Conservation (phyloP, 2,329 filamentous ascomycete genomes). For the Cercospora sp. region DNA sequence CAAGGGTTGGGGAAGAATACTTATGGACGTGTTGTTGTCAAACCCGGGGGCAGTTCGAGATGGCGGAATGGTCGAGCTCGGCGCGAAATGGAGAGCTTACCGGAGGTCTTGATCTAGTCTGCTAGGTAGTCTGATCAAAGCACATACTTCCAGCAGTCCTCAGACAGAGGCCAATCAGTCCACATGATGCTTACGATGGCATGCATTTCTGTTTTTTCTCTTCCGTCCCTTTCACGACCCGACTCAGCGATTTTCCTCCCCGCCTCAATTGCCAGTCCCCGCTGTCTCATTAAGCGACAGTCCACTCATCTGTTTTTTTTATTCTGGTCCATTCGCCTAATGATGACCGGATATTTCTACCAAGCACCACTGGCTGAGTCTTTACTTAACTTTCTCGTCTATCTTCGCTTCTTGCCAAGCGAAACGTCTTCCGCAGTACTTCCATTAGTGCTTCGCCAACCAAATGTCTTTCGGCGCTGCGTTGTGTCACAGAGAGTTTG, state of each 20-base stretch:
- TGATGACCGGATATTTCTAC: not conserved
- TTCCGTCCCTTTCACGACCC: too few species aligned
- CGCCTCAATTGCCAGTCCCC: not conserved
- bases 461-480: not conserved
- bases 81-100: not conserved
- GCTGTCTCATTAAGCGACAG: not conserved
- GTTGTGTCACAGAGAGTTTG: not conserved
- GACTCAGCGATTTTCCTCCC: not conserved
- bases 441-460: slow-evolving; percentile 11
- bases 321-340: not conserved
- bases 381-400: slow-evolving; percentile 7
- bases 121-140: not conserved
- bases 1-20: slow-evolving; percentile 10
- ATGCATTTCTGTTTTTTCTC: not conserved
- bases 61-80: not conserved
- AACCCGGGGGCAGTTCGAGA: not conserved
- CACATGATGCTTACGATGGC: not conserved
- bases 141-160: not conserved
- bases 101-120: not conserved
- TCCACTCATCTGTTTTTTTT: not conserved
- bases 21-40: slow-evolving; percentile 1
- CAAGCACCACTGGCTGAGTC: not conserved
- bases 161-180: not conserved
- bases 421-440: slow-evolving; percentile 10
- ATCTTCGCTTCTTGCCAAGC: slow-evolving; percentile 14